Conservation (phyloP, 2,329 filamentous ascomycete species). For the Pezicula carpinea region DNA sequence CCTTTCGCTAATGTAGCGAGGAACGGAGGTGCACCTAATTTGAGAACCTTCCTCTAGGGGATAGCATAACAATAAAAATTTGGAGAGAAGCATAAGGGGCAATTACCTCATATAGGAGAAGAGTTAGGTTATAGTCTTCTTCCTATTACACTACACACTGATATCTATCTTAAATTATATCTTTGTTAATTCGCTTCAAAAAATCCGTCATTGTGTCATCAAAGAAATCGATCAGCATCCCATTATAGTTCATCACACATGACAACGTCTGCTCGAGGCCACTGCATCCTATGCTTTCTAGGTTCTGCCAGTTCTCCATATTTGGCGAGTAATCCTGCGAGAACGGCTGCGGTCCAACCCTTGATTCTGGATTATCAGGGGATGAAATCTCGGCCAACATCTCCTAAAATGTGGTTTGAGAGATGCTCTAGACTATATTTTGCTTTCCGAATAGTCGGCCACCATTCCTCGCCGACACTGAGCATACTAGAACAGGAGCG, state of each 20-base stretch:
- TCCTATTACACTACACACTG: too few relatives aligned
- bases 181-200: too few relatives aligned
- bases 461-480: slow-evolving; percentile 36
- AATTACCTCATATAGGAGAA: too few relatives aligned
- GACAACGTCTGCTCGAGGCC: slow-evolving; percentile 1
- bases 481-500: slow-evolving; percentile 33
- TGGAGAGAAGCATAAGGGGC: too few relatives aligned
- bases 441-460: slow-evolving; percentile 28
- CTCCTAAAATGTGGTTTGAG: slow-evolving; percentile 1
- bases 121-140: too few relatives aligned
- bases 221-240: slow-evolving; percentile 3
- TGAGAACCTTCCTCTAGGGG: too few relatives aligned
- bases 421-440: slow-evolving; percentile 1
- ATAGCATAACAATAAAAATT: too few relatives aligned
- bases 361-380: neutral
- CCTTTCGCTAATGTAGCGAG: too few relatives aligned
- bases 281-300: neutral
- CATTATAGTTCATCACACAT: slow-evolving; percentile 1
- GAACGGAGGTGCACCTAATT: too few relatives aligned
- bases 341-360: neutral
- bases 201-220: neutral
- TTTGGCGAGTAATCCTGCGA: slow-evolving; percentile 1
- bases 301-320: neutral
- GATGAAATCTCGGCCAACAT: neutral
- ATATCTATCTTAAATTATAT: too few relatives aligned